These are phyloP conservation scores for Maudiozyma pseudohumilis DNA, from an alignment of 805 yeast genomes.

Conservation along the genomic window DNA sequence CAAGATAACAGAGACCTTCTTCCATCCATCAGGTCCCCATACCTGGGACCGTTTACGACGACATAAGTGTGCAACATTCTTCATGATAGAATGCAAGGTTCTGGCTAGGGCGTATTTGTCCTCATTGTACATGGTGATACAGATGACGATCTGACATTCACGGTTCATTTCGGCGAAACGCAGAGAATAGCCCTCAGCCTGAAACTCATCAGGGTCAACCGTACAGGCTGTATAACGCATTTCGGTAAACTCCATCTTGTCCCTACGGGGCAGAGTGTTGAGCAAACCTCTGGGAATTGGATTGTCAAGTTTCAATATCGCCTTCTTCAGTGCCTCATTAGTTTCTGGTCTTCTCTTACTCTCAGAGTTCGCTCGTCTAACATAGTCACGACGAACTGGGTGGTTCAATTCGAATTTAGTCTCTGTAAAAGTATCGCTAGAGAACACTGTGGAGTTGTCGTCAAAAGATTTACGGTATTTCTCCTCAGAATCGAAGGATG, in stretches of 20 bases:
- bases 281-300: conserved; percentile 87
- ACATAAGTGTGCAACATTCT: conserved; percentile 79
- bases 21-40: conserved; percentile 98
- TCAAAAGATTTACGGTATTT: conserved; percentile 48
- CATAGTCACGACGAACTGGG: conserved; percentile 28
- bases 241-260: conserved; percentile 85
- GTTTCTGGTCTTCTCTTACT: conserved; percentile 51
- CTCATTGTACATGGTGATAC: conserved; percentile 97
- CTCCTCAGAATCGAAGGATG: conserved; percentile 17
- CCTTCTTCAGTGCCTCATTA: conserved; percentile 43
- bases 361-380: conserved; percentile 51
- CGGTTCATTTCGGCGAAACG: conserved; percentile 81
- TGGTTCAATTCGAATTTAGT: conserved; percentile 30
- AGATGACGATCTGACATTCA: conserved; percentile 83
- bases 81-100: conserved; percentile 91
- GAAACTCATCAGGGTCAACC: conserved; percentile 80
- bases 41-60: conserved; percentile 69
- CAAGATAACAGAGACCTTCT: conserved; percentile 83
- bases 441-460: conserved; percentile 25
- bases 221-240: conserved; percentile 98
- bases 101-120: conserved; percentile 83
- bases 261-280: conserved; percentile 76
- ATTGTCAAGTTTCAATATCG: conserved; percentile 70
- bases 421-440: conserved; percentile 28
- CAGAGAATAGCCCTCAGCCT: conserved; percentile 68